These are phyloP conservation scores for Parasitella parasitica DNA, from an alignment of 371 early-diverging fungal species.

Conservation along the genomic window DNA sequence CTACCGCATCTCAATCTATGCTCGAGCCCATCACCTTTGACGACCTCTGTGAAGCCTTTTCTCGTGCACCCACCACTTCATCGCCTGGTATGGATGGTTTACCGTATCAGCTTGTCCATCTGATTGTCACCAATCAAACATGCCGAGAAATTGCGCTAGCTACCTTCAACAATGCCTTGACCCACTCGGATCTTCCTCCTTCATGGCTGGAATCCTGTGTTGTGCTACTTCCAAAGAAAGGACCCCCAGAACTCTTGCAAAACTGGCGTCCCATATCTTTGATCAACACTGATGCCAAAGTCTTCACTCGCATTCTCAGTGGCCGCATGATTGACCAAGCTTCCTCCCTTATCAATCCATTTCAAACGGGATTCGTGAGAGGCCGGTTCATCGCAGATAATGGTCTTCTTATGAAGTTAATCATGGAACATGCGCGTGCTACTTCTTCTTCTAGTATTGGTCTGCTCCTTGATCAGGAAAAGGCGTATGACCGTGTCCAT, in stretches of 20 bases:
- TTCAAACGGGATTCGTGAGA: constrained; percentile 13
- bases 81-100: constrained; percentile 20
- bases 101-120: constrained; percentile 3
- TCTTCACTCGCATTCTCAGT: constrained; percentile 8
- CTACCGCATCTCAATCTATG: background rate
- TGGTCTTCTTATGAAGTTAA: background rate
- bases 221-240: constrained; percentile 3
- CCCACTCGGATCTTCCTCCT: background rate
- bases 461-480: constrained; percentile 12
- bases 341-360: background rate
- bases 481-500: constrained; percentile 22
- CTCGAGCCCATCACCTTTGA: constrained; percentile 1
- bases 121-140: constrained; percentile 4
- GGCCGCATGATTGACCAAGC: background rate
- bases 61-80: constrained; percentile 2
- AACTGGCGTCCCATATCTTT: constrained; percentile 6
- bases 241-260: background rate
- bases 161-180: constrained; percentile 1
- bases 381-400: constrained; percentile 8
- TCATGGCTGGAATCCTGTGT: constrained; percentile 6
- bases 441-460: background rate
- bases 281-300: constrained; percentile 13
- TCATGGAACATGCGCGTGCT: background rate
- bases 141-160: background rate
- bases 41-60: background rate